Base-by-base conservation (phyloP, 176 grass and related monocot species). In the Typha latifolia region DNA sequence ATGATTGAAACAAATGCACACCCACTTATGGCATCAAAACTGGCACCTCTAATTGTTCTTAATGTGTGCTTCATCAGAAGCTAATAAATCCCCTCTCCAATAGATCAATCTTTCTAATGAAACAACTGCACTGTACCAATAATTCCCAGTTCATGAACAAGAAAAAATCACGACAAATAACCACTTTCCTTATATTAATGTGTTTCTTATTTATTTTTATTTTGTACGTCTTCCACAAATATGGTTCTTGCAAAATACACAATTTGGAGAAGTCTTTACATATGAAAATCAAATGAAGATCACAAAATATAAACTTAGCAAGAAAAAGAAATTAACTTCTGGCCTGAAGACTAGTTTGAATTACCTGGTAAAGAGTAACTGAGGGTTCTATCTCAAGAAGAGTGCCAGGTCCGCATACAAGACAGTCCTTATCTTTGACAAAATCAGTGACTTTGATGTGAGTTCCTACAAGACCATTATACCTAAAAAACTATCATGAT, bases 391-490 rank as follows among this genome's bases (percentile, higher is more conserved):
- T 34, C 70, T 93, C 81, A 74, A 99, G 62, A 48, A 90, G 83
- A 55, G 81, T 92, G 66, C 94, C 94, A 50, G 94, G 81, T 48
- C 89, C 94, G 73, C 94, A 97, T 29, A 97, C 69, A 74, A 99
- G 86, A 66, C 94, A 99, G 74, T 99, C 94, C 66, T 75, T 86
- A 3, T 90, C 89, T 81, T 83, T 90, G 67, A 86, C 72, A 75
- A 96, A 91, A 66, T 91, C 93, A 22, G 85, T 97, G 59, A 92
- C 94, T 83, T 97, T 97, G 74, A 87, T 84, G 68, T 92, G 89
- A 67, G 89, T 87, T 73, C 94, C 94, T 68, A 71, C 88, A 64
- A 86, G 50, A 68, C 94, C 94, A 76, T 97, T 97, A 70, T 90
- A 97, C 62, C 94, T 97, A 72, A 55, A 74, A 19, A 34, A 61